These are phyloP conservation scores for Striga hermonthica DNA, from an alignment of 305 asterid genomes.

Conservation along the genomic window DNA sequence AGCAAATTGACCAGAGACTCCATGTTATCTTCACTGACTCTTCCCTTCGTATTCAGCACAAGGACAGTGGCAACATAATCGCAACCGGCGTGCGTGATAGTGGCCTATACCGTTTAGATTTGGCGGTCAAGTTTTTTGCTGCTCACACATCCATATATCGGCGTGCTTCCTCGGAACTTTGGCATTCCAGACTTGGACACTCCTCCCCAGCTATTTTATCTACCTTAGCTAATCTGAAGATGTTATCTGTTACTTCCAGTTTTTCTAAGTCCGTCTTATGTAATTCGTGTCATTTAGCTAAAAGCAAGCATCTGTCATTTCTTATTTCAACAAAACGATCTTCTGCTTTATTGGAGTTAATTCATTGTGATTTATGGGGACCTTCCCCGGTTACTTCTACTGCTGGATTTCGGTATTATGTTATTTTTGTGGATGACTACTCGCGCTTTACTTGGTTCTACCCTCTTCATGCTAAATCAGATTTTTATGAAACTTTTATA, in stretches of 20 bases:
- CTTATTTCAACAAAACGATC: too few species aligned
- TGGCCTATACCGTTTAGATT: conserved; percentile 9
- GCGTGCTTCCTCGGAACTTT: conserved; percentile 21
- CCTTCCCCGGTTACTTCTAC: too few species aligned
- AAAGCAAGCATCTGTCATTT: too few species aligned
- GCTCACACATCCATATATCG: not conserved
- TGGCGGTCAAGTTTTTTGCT: not conserved
- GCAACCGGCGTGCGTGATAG: conserved; percentile 10
- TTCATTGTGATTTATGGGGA: too few species aligned
- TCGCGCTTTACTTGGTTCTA: too few species aligned
- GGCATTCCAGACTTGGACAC: conserved; percentile 26
- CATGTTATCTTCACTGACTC: not conserved
- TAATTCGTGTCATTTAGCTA: too few species aligned
- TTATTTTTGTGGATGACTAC: too few species aligned
- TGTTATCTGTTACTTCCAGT: conserved; percentile 1
- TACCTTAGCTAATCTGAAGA: not conserved
- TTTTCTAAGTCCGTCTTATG: too few species aligned
- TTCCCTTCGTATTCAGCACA: conserved; percentile 16
- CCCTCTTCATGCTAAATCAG: too few species aligned
- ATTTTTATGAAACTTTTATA: too few species aligned
- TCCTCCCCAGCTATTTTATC: conserved; percentile 3
- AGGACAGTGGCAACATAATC: conserved; percentile 15
- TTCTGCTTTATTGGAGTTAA: too few species aligned
- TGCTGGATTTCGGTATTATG: too few species aligned
- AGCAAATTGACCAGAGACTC: conserved; percentile 14